These are phyloP conservation scores for Penicillium pancosmium DNA, from an alignment of 495 filamentous ascomycete species.

Conservation along the genomic window DNA sequence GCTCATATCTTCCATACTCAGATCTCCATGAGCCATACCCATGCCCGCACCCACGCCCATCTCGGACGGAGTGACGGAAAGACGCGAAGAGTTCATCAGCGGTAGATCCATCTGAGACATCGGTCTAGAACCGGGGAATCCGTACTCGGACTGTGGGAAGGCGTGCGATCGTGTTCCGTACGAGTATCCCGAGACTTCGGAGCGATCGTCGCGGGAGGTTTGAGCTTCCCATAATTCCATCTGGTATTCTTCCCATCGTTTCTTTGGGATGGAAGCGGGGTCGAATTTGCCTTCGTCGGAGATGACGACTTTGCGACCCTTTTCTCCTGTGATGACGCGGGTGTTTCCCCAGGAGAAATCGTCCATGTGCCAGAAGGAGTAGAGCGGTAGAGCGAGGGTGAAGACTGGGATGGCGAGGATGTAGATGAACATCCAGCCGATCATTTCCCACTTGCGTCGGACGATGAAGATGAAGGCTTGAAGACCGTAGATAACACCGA, in stretches of 20 bases:
- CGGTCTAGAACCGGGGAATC: conserved; percentile 63
- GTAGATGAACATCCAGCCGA: conserved; percentile 99
- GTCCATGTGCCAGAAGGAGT: conserved; percentile 99
- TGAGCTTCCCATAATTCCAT: conserved; percentile 91
- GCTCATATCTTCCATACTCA: conserved; percentile 69
- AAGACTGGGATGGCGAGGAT: conserved; percentile 90
- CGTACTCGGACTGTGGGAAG: conserved; percentile 53
- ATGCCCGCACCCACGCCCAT: conserved; percentile 59
- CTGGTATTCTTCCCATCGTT: conserved; percentile 99
- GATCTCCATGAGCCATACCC: conserved; percentile 51
- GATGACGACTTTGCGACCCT: conserved; percentile 88
- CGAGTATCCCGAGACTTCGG: conserved; percentile 87
- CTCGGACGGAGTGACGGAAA: conserved; percentile 82
- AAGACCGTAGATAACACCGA: conserved; percentile 93
- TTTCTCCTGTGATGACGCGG: conserved; percentile 95
- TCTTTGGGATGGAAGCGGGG: conserved; percentile 86
- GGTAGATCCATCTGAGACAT: conserved; percentile 72
- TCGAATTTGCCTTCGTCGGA: conserved; percentile 99
- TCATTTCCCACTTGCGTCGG: conserved; percentile 97
- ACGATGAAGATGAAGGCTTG: conserved; percentile 98
- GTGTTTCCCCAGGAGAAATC: conserved; percentile 99
- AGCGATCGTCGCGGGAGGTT: conserved; percentile 81
- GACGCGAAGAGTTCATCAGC: conserved; percentile 58
- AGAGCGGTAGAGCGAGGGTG: conserved; percentile 86
- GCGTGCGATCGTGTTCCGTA: conserved; percentile 85